These are phyloP conservation scores for Stemphylium vesicarium DNA, from an alignment of 2,329 filamentous ascomycete genomes.

Conservation along the genomic window DNA sequence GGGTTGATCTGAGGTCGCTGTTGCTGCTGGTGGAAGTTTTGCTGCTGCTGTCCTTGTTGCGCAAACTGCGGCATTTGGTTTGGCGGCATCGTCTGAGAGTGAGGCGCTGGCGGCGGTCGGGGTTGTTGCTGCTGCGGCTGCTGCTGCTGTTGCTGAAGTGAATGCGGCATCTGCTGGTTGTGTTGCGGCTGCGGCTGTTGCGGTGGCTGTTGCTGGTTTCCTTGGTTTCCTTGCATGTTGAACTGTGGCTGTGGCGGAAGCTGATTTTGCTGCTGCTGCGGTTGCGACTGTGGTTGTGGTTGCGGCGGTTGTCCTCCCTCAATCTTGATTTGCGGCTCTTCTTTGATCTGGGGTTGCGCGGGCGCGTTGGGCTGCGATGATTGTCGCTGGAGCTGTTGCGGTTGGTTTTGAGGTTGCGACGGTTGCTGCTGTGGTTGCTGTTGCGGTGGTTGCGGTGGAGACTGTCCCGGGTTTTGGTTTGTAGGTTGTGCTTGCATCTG, in stretches of 20 bases:
- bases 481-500: constrained; percentile 32
- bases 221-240: constrained; percentile 32
- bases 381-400: constrained; percentile 40
- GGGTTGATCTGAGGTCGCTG: constrained; percentile 47
- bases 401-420: constrained; percentile 28
- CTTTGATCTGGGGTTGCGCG: constrained; percentile 37
- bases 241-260: constrained; percentile 19
- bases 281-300: constrained; percentile 28
- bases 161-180: constrained; percentile 30
- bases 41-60: constrained; percentile 38
- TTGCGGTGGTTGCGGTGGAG: constrained; percentile 17
- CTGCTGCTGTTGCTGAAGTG: constrained; percentile 28
- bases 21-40: constrained; percentile 38
- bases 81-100: constrained; percentile 37
- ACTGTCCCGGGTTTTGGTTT: constrained; percentile 31
- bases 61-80: constrained; percentile 36
- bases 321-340: constrained; percentile 46
- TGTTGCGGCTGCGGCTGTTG: constrained; percentile 28
- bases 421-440: constrained; percentile 22
- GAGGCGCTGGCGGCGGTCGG: constrained; percentile 38
- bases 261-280: constrained; percentile 27
- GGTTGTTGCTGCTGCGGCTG: constrained; percentile 24
- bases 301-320: constrained; percentile 38
- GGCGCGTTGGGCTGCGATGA: constrained; percentile 36
- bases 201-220: constrained; percentile 29